Evolutionary conservation across 2,329 filamentous ascomycete genomes (phyloP), one percentile per base, ranked within the genome.

Genomic region (Bipolaris cookei): DNA sequence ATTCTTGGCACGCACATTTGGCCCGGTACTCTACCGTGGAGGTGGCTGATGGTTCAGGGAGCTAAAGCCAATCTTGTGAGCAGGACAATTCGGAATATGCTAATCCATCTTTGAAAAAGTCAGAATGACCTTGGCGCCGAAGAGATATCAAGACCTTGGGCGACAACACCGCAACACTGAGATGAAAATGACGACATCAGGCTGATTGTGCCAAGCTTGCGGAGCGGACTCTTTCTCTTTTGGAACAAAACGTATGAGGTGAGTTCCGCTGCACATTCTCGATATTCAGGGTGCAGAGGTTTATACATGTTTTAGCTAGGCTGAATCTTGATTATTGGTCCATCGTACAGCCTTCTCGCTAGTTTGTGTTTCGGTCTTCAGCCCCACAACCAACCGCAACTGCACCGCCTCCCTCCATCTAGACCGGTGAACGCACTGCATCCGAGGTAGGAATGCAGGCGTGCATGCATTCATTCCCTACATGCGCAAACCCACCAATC

Each of bases 361-460:
- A 28, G 49, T 47, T 47, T 35, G 47, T 37, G 60, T 62, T 59
- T 59, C 59, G 59, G 60, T 52, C 48, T 54, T 55, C 21, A 51
- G 30, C n/a, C 21, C 39, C 43, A 32, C 45, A 41, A 43, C 61
- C 39, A 50, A 39, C 52, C 51, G 45, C 41, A 50, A 45, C 50
- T 35, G 34, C 52, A 54, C 30, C 39, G 41, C 44, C 56, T 11
- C 25, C 43, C 28, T 45, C 14, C 35, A 46, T 47, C 18, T 30
- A 21, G 32, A 48, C 49, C 54, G 54, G 54, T 57, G 43, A 57
- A 57, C 23, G 18, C 28, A 25, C 50, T 20, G 11, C 23, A n/a
- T 39, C 37, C 18, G 38, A n/a, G 6, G 30, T 51, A 35, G 43
- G 52, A 43, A 53, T 30, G 20, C n/a, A 43, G 49, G 48, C n/a